Percentiles rank a stretch among this genome's conserved stretches.
phyloP scores from a whole-genome alignment of 2,329 filamentous ascomycete species.

The Lomentospora prolificans region DNA sequence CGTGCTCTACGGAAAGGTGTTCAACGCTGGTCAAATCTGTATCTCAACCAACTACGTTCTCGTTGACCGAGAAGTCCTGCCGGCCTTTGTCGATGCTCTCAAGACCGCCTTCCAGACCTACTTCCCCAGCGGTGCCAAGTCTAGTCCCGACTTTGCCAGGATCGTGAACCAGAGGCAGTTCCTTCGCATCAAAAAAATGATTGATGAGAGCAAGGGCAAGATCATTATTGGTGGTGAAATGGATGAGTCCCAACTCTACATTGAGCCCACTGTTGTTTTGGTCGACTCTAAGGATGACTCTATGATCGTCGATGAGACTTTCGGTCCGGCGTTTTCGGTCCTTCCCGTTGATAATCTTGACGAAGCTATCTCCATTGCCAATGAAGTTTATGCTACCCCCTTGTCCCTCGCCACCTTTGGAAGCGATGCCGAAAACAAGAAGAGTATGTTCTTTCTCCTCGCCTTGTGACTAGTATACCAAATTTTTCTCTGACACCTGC shows the following conservation, averaged over 20 bases:
- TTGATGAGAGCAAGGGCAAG: conserved; percentile 74
- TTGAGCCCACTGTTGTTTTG: conserved; percentile 87
- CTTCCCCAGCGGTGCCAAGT: conserved; percentile 71
- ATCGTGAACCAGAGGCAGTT: conserved; percentile 78
- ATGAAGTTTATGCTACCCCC: conserved; percentile 72
- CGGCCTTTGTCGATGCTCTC: conserved; percentile 64
- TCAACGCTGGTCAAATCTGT: conserved; percentile 86
- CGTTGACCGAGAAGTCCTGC: conserved; percentile 64
- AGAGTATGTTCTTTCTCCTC: conserved; percentile 37
- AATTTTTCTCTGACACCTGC: not conserved
- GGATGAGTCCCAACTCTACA: conserved; percentile 71
- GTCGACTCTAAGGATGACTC: conserved; percentile 65
- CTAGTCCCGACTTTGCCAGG: conserved; percentile 67
- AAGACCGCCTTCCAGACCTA: conserved; percentile 63
- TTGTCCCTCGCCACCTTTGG: conserved; percentile 81
- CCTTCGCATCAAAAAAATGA: conserved; percentile 75
- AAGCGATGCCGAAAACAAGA: conserved; percentile 64
- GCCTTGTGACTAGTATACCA: not conserved
- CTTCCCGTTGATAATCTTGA: conserved; percentile 71
- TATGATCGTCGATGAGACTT: conserved; percentile 75
- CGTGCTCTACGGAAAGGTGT: conserved; percentile 77
- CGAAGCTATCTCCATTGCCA: conserved; percentile 73
- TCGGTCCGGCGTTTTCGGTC: conserved; percentile 85
- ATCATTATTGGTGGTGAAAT: conserved; percentile 79
- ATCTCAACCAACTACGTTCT: conserved; percentile 88